A percentile compares a stretch with the other conserved stretches of the same genome.
Evolutionary conservation across 2,329 filamentous ascomycete species (phyloP).

Genomic region (Venturiaceae sp.): DNA sequence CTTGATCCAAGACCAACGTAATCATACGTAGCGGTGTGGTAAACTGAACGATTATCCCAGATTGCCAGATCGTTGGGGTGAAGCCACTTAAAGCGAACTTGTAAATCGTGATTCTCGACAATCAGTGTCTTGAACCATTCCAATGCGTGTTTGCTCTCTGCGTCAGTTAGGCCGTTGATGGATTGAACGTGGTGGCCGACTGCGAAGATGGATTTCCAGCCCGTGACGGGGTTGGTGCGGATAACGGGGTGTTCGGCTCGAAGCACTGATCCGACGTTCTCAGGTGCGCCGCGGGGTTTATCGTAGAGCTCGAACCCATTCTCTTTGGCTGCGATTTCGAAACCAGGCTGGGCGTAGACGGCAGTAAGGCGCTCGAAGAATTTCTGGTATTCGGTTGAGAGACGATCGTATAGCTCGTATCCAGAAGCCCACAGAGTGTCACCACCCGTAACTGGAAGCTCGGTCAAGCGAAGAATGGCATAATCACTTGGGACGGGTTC

Average conservation of each 20-base stretch:
- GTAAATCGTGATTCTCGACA: constrained; percentile 40
- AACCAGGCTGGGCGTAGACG: constrained; percentile 35
- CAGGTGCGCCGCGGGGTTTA: constrained; percentile 39
- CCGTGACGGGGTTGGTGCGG: constrained; percentile 53
- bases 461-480: constrained; percentile 46
- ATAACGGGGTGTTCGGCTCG: constrained; percentile 45
- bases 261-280: constrained; percentile 43
- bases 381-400: constrained; percentile 37
- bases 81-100: constrained; percentile 40
- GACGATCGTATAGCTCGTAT: constrained; percentile 38
- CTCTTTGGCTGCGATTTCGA: constrained; percentile 27
- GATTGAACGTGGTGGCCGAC: constrained; percentile 29
- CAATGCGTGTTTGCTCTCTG: constrained; percentile 32
- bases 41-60: constrained; percentile 56
- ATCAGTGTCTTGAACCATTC: constrained; percentile 34
- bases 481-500: constrained; percentile 57
- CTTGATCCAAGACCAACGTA: constrained; percentile 45
- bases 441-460: constrained; percentile 43
- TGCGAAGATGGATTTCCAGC: constrained; percentile 49
- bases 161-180: constrained; percentile 34
- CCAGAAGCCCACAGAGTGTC: constrained; percentile 26
- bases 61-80: constrained; percentile 44
- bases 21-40: constrained; percentile 54
- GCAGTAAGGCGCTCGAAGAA: constrained; percentile 38
- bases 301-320: constrained; percentile 35